phyloP scores from a whole-genome alignment of 139 green algal species.

The Picochlorum sp. region DNA sequence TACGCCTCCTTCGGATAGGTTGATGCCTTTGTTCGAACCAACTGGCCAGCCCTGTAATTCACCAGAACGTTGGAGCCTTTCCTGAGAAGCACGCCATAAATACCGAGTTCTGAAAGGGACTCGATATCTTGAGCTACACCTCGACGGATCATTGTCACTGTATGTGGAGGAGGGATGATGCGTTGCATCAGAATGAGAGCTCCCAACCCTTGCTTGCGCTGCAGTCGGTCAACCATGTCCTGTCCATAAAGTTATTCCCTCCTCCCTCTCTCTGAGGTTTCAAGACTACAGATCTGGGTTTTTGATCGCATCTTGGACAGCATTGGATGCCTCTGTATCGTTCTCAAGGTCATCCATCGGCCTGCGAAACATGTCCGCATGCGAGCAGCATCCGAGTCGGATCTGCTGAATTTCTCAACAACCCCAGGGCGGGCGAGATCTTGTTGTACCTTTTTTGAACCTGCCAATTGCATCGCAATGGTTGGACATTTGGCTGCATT shows the following conservation, averaged over 20 bases:
- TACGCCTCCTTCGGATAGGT: constrained; percentile 85
- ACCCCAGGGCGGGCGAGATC: constrained; percentile 50
- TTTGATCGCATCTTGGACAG: constrained; percentile 52
- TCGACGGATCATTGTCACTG: constrained; percentile 48
- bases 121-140: constrained; percentile 54
- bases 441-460: constrained; percentile 94
- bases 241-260: constrained; percentile 95
- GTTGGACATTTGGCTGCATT: constrained; percentile 78
- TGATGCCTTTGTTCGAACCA: constrained; percentile 89
- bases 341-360: constrained; percentile 61
- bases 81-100: constrained; percentile 69
- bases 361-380: constrained; percentile 82
- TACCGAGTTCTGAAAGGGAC: constrained; percentile 85
- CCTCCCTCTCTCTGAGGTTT: constrained; percentile 94
- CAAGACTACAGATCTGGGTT: constrained; percentile 80
- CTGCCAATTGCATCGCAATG: constrained; percentile 83
- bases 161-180: constrained; percentile 70
- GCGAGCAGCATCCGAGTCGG: constrained; percentile 18
- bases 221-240: constrained; percentile 45
- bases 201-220: constrained; percentile 39
- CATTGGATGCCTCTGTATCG: constrained; percentile 29
- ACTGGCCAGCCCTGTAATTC: constrained; percentile 69
- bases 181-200: constrained; percentile 96
- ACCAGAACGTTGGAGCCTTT: constrained; percentile 53
- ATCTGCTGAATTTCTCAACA: constrained; percentile 53